Conservation (phyloP, 2,329 filamentous ascomycete species). For the Piedraia hortae region DNA sequence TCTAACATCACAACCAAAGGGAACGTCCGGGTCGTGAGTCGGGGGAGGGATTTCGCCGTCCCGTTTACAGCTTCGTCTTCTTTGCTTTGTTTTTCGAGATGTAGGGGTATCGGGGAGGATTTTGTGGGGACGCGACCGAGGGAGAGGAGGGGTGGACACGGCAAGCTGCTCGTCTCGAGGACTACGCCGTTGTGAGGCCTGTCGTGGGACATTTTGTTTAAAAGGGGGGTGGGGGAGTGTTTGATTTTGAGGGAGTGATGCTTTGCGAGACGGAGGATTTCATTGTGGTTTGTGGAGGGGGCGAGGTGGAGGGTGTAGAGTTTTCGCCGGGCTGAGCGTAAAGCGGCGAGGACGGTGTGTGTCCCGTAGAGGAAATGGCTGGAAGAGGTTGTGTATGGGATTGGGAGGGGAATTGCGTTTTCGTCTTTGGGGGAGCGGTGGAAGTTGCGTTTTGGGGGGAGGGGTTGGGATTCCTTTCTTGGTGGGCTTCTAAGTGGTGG, state of each 20-base stretch:
- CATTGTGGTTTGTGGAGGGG: not conserved
- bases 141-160: slow-evolving; percentile 20
- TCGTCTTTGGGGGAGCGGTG: too few relatives aligned
- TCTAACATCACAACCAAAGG: slow-evolving; percentile 52
- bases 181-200: slow-evolving; percentile 77
- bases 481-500: too few relatives aligned
- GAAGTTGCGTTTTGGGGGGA: too few relatives aligned
- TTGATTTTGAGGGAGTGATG: slow-evolving; percentile 26
- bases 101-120: slow-evolving; percentile 21
- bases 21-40: slow-evolving; percentile 21
- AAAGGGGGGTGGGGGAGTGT: slow-evolving; percentile 13
- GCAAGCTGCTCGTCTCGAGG: slow-evolving; percentile 63
- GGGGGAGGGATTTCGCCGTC: slow-evolving; percentile 22
- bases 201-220: slow-evolving; percentile 61
- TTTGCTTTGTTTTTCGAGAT: slow-evolving; percentile 31
- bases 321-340: slow-evolving; percentile 40
- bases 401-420: slow-evolving; percentile 17
- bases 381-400: slow-evolving; percentile 55
- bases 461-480: too few relatives aligned
- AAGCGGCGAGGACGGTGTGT: slow-evolving; percentile 52
- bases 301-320: slow-evolving; percentile 59
- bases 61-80: slow-evolving; percentile 58
- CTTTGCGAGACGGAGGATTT: slow-evolving; percentile 5
- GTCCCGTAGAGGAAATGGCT: slow-evolving; percentile 80
- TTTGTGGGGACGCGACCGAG: slow-evolving; percentile 19